Percentiles rank a stretch among this genome's conserved stretches.
Evolutionary conservation across 768 basidiomycete species (phyloP).

Genomic region (Gautieria morchelliformis): DNA sequence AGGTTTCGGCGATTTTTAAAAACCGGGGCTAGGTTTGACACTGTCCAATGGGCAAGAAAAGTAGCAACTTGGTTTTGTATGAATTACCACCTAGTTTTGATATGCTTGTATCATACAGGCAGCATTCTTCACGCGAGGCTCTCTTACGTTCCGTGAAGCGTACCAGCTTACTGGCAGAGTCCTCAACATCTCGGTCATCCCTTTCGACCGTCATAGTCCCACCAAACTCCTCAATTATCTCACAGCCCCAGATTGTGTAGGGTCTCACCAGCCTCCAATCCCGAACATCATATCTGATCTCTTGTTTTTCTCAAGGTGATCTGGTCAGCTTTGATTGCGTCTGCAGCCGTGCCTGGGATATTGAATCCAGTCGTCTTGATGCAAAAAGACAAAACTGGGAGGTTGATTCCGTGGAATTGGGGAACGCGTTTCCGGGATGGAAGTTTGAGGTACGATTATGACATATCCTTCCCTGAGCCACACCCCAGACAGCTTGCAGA

Average conservation of each 20-base stretch:
- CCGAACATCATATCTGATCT: neutral
- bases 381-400: slow-evolving; percentile 78
- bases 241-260: slow-evolving; percentile 77
- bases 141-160: slow-evolving; percentile 92
- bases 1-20: slow-evolving; percentile 45
- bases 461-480: neutral
- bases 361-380: slow-evolving; percentile 92
- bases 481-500: slow-evolving; percentile 22
- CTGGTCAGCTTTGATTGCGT: slow-evolving; percentile 75
- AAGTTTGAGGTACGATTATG: slow-evolving; percentile 53
- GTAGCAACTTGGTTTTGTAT: slow-evolving; percentile 26
- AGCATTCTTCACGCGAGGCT: slow-evolving; percentile 85
- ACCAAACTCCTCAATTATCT: slow-evolving; percentile 94
- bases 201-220: slow-evolving; percentile 85
- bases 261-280: slow-evolving; percentile 29
- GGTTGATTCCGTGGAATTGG: slow-evolving; percentile 86
- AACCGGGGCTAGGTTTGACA: slow-evolving; percentile 94
- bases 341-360: slow-evolving; percentile 93
- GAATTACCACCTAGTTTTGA: neutral
- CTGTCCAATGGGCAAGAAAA: slow-evolving; percentile 83
- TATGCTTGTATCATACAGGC: slow-evolving; percentile 33
- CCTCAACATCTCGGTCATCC: slow-evolving; percentile 88
- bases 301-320: slow-evolving; percentile 42
- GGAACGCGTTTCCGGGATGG: slow-evolving; percentile 93
- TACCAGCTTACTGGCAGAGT: slow-evolving; percentile 89